phyloP scores from a whole-genome alignment of 371 early-diverging fungal genomes.

The Syncephalis fuscata region DNA sequence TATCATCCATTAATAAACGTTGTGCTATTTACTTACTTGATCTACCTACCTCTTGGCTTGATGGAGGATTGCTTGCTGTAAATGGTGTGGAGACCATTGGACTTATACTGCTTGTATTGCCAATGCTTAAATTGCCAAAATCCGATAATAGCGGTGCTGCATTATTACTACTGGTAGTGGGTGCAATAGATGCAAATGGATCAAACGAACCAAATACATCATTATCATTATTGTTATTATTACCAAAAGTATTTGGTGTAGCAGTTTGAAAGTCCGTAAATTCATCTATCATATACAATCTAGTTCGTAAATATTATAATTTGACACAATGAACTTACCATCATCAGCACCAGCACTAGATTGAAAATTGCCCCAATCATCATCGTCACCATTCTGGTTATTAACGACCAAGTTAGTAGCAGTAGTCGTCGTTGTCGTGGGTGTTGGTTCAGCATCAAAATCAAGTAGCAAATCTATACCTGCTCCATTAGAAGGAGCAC shows the following conservation, averaged over 20 bases:
- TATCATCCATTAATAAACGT: background rate
- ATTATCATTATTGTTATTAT: background rate
- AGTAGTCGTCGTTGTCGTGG: background rate
- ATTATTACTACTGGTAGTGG: background rate
- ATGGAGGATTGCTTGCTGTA: background rate
- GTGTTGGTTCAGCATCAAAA: background rate
- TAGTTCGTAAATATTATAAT: background rate
- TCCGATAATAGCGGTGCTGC: background rate
- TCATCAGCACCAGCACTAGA: conserved; percentile 12
- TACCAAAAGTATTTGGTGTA: background rate
- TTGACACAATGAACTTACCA: conserved; percentile 6
- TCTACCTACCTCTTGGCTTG: background rate
- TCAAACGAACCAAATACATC: background rate
- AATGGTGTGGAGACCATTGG: background rate
- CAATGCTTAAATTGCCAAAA: conserved; percentile 2
- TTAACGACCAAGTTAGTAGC: background rate
- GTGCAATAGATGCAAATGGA: background rate
- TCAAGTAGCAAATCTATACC: no score
- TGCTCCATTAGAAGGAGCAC: background rate
- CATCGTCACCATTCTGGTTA: conserved; percentile 13
- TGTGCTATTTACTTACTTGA: background rate
- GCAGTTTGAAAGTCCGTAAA: conserved; percentile 48
- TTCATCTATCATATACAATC: conserved; percentile 18
- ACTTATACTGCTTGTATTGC: conserved; percentile 6
- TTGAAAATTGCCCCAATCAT: conserved; percentile 34